Conservation (phyloP, 2,329 filamentous ascomycete species). For the Metarhizium rileyi region DNA sequence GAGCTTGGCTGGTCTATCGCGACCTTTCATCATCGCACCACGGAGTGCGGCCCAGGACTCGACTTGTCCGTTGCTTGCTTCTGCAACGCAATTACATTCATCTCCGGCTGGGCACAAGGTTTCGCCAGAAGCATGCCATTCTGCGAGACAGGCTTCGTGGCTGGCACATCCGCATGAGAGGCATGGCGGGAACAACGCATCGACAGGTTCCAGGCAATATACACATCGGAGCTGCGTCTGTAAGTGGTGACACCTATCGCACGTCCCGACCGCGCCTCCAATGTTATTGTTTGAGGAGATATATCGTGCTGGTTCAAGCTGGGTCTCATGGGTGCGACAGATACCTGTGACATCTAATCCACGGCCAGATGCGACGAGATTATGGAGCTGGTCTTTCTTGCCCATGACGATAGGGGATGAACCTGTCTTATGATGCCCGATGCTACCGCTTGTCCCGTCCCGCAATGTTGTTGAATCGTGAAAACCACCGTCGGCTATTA, state of each 20-base stretch:
- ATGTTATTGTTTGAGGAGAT: constrained; percentile 27
- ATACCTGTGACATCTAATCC: constrained; percentile 55
- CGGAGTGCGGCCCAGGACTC: constrained; percentile 48
- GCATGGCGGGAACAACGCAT: constrained; percentile 50
- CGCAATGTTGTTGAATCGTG: constrained; percentile 27
- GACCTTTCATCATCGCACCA: constrained; percentile 26
- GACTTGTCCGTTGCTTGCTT: constrained; percentile 46
- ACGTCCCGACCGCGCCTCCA: constrained; percentile 39
- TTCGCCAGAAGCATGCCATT: constrained; percentile 49
- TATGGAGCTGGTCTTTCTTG: constrained; percentile 43
- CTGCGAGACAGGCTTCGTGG: constrained; percentile 48
- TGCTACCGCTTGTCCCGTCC: constrained; percentile 27
- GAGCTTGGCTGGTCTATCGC: constrained; percentile 9
- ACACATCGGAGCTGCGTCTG: constrained; percentile 52
- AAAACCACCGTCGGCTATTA: constrained; percentile 21
- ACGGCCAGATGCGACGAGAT: constrained; percentile 40
- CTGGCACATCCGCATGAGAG: constrained; percentile 53
- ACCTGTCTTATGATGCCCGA: constrained; percentile 25
- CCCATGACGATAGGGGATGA: constrained; percentile 46
- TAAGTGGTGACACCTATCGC: constrained; percentile 40
- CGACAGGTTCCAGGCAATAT: constrained; percentile 51
- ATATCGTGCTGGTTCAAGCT: constrained; percentile 48
- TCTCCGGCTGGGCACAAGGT: constrained; percentile 52
- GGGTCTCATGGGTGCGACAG: constrained; percentile 52
- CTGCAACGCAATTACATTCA: constrained; percentile 51